Conservation (phyloP, 345 rosid species). For the Lepidium sativum region DNA sequence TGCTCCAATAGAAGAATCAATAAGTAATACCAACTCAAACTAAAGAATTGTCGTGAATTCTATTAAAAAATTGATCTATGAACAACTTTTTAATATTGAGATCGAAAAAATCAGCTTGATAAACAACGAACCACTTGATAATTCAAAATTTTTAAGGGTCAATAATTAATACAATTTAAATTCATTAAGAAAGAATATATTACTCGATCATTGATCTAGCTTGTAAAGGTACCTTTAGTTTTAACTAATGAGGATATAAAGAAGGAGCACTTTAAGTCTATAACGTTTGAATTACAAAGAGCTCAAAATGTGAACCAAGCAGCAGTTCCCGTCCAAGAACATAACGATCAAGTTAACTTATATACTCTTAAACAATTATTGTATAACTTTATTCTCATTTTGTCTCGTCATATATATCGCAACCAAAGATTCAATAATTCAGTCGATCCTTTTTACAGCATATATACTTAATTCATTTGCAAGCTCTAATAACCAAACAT, state of each 20-base stretch:
- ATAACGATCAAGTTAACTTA: background rate
- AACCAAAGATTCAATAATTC: background rate
- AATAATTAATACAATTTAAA: background rate
- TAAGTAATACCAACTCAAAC: too few relatives aligned
- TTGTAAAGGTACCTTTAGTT: background rate
- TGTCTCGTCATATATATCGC: constrained; percentile 5
- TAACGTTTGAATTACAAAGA: background rate
- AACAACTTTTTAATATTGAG: too few relatives aligned
- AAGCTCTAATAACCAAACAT: background rate
- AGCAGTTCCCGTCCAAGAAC: constrained; percentile 16
- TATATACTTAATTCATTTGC: background rate
- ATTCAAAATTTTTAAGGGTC: background rate
- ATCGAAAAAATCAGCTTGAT: too few relatives aligned
- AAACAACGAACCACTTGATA: background rate
- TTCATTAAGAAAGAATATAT: background rate
- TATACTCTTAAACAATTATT: background rate
- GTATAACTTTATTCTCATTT: background rate
- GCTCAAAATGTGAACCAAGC: constrained; percentile 6
- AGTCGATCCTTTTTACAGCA: background rate
- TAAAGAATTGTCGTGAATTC: too few relatives aligned
- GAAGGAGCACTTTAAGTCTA: background rate
- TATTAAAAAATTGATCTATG: too few relatives aligned
- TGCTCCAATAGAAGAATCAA: too few relatives aligned
- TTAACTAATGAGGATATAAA: background rate
- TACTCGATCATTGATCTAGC: constrained; percentile 13